Base-by-base conservation (phyloP, 139 green algal genomes). In the Klebsormidium nitens region DNA sequence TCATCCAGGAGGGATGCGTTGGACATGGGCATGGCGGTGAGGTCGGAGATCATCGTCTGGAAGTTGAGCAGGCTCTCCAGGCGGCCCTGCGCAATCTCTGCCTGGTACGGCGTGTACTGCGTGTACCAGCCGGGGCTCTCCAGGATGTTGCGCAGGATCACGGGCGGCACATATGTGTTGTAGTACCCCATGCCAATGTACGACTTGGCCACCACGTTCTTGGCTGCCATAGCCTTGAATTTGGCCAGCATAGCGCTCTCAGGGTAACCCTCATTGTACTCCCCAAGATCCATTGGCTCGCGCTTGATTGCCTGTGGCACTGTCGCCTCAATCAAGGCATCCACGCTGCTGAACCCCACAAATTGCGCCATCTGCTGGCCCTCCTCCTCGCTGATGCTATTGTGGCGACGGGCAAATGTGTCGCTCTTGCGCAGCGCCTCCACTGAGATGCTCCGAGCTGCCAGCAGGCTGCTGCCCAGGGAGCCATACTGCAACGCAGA, bases 91-190 rank as follows among this genome's bases (percentile, higher is more conserved):
- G 82, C 69, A 44, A 86, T 86, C 61, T 87, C 82, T n/a, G 81
- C 81, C 60, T 82, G 95, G 87, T 99, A 99, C 36, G 95, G 95
- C 11, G 95, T 99, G 88, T 99, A 99, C 86, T 99, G 95, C 0
- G 95, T 99, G 91, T 99, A 99, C 95, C 95, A 99, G 14, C 95
- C 95, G 5, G 95, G 95, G 84, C 98, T 99, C 83, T 99, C 95
- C 76, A 99, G 88, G 60, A 99, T 76, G 81, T 98, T 98, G 63
- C 95, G 85, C 72, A 93, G 85, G 78, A 99, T 97, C 47, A 98
- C 94, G 8, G 88, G 75, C 3, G 95, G 94, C 31, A 93, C 56
- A 75, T 93, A 82, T 1, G 91, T 97, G 77, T 82, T 83, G 81
- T 99, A 93, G 87, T 99, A 99, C 42, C 95, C 95, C 90, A 96